phyloP scores from a whole-genome alignment of 2,329 filamentous ascomycete genomes.

The Eutypella sp. region DNA sequence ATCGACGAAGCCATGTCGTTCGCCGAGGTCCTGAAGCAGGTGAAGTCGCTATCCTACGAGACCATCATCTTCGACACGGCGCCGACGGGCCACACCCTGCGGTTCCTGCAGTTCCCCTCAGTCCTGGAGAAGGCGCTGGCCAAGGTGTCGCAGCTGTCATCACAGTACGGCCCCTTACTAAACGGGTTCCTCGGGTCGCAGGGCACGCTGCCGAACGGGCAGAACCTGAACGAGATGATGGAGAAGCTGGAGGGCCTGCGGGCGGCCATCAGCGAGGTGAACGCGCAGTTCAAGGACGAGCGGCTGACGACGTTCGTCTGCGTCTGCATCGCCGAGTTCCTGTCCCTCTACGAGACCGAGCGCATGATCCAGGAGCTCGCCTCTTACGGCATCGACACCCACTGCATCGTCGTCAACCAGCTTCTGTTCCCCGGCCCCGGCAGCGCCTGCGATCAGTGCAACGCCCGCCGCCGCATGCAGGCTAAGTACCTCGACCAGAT shows the following conservation, averaged over 20 bases:
- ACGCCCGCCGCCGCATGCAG: constrained; percentile 93
- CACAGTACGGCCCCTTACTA: constrained; percentile 92
- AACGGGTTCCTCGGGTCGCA: constrained; percentile 85
- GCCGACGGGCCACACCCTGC: constrained; percentile 93
- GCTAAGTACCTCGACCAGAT: constrained; percentile 99
- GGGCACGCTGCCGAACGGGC: constrained; percentile 76
- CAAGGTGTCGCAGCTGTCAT: constrained; percentile 89
- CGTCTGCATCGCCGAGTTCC: constrained; percentile 96
- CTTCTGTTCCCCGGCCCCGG: constrained; percentile 84
- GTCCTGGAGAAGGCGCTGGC: constrained; percentile 98
- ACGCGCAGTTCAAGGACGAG: constrained; percentile 96
- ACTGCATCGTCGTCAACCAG: constrained; percentile 97
- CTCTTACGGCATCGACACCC: constrained; percentile 90
- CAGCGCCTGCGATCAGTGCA: constrained; percentile 91
- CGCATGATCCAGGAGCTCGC: constrained; percentile 98
- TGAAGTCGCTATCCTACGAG: constrained; percentile 98
- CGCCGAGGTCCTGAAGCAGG: constrained; percentile 97
- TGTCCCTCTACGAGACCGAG: constrained; percentile 96
- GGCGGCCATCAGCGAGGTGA: constrained; percentile 91
- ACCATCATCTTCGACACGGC: constrained; percentile 99
- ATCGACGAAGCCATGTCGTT: constrained; percentile 99
- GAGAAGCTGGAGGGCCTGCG: constrained; percentile 91
- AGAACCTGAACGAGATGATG: constrained; percentile 86
- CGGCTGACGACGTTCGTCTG: constrained; percentile 96
- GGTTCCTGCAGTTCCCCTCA: constrained; percentile 96